These are phyloP conservation scores for Incumbomyces lentus DNA, from an alignment of 2,329 filamentous ascomycete genomes.

Conservation along the genomic window DNA sequence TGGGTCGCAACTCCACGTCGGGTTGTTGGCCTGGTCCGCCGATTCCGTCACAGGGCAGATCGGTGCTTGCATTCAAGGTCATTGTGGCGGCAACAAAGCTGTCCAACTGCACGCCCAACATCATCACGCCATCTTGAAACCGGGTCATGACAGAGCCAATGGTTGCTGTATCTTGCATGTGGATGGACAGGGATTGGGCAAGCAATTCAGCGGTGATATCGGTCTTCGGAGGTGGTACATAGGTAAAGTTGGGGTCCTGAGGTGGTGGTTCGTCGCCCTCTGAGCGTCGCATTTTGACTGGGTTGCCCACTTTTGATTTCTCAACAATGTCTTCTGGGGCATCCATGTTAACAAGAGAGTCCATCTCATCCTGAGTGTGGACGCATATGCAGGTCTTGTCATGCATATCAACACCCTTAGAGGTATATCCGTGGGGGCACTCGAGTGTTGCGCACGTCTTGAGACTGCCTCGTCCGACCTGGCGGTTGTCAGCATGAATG, in stretches of 20 bases:
- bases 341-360: neutral
- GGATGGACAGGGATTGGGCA: conserved; percentile 14
- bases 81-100: conserved; percentile 16
- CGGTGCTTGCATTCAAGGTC: conserved; percentile 16
- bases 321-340: no score
- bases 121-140: conserved; percentile 14
- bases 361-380: neutral
- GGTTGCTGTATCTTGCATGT: conserved; percentile 17
- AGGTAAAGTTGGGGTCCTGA: conserved; percentile 9
- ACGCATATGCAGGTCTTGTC: neutral
- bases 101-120: conserved; percentile 14
- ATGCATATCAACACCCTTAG: neutral
- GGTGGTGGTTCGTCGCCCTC: neutral
- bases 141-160: conserved; percentile 16
- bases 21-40: conserved; percentile 13
- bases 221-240: conserved; percentile 18
- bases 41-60: conserved; percentile 15
- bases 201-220: conserved; percentile 17
- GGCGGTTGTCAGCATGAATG: no score
- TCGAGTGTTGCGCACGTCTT: neutral
- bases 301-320: no score
- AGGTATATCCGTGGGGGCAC: neutral
- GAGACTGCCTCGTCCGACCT: neutral
- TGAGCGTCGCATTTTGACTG: neutral
- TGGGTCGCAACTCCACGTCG: conserved; percentile 16